Evolutionary conservation across 2,329 filamentous ascomycete species (phyloP).

Genomic region (Diplodia mutila): DNA sequence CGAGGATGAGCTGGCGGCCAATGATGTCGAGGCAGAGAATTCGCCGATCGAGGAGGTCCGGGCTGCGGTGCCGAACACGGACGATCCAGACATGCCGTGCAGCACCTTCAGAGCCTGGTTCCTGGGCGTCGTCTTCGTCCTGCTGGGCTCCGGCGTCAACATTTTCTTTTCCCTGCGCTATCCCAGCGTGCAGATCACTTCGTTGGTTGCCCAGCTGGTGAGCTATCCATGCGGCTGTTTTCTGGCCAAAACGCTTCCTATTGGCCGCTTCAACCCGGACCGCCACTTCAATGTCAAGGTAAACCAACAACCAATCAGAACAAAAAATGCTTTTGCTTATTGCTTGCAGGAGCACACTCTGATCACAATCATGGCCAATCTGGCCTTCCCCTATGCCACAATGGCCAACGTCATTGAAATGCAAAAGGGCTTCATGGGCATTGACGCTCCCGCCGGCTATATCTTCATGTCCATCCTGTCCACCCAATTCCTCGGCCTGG

Average conservation of each 20-base stretch:
- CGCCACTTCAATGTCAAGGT: conserved; percentile 67
- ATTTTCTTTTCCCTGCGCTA: conserved; percentile 65
- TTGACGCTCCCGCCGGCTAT: conserved; percentile 28
- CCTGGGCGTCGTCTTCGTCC: conserved; percentile 50
- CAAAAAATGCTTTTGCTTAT: neutral
- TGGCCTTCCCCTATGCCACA: conserved; percentile 71
- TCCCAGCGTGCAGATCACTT: conserved; percentile 40
- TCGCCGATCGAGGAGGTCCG: conserved; percentile 17
- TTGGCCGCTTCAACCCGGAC: conserved; percentile 66
- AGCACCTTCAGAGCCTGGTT: conserved; percentile 53
- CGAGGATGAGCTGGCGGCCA: conserved; percentile 13
- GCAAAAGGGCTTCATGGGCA: conserved; percentile 21
- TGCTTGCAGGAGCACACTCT: neutral
- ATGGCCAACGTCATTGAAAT: conserved; percentile 70
- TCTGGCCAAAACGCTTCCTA: conserved; percentile 54
- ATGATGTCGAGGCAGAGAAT: conserved; percentile 21
- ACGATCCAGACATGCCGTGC: conserved; percentile 46
- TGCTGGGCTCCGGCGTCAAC: conserved; percentile 54
- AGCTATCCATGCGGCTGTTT: conserved; percentile 60
- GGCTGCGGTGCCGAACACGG: conserved; percentile 46
- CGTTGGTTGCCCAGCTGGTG: conserved; percentile 58
- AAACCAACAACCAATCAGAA: no score
- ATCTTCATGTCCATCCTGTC: conserved; percentile 62
- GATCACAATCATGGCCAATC: conserved; percentile 27
- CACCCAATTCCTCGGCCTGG: conserved; percentile 61